A percentile compares a stretch with the other conserved stretches of the same genome.
phyloP scores from a whole-genome alignment of 1,139 yeast genomes.

The Suhomyces bokatorum region DNA sequence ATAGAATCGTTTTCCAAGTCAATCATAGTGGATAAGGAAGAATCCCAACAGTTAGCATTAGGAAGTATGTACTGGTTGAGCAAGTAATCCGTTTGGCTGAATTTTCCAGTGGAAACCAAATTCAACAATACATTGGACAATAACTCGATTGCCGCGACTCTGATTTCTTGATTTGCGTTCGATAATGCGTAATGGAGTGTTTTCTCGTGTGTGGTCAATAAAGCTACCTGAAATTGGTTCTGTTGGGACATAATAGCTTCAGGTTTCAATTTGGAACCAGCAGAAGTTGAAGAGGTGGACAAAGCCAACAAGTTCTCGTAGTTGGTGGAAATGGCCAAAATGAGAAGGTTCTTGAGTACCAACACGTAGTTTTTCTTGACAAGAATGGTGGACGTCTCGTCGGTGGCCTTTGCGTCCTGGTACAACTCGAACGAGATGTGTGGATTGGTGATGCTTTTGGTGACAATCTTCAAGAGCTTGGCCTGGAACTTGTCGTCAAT shows the following conservation, averaged over 20 bases:
- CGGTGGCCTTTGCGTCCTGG: constrained; percentile 14
- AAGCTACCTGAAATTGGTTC: constrained; percentile 35
- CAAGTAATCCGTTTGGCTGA: constrained; percentile 38
- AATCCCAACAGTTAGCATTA: constrained; percentile 23
- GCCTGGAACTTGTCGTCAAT: constrained; percentile 44
- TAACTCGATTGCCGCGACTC: constrained; percentile 42
- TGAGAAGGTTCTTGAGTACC: constrained; percentile 34
- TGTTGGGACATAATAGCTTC: constrained; percentile 46
- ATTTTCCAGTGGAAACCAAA: constrained; percentile 43
- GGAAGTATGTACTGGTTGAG: constrained; percentile 35
- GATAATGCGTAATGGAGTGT: constrained; percentile 32
- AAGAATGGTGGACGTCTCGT: constrained; percentile 24
- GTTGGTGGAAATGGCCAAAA: constrained; percentile 37
- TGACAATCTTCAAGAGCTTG: constrained; percentile 36
- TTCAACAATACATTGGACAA: constrained; percentile 37
- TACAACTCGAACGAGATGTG: constrained; percentile 23
- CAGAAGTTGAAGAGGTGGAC: constrained; percentile 38
- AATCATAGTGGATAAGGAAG: constrained; percentile 19
- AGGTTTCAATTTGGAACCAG: constrained; percentile 46
- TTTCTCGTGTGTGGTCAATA: constrained; percentile 37
- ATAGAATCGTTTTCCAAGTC: constrained; percentile 21
- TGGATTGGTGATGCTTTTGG: constrained; percentile 27
- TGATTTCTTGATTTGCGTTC: constrained; percentile 35
- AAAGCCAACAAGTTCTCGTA: constrained; percentile 40
- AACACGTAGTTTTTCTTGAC: constrained; percentile 37